Evolutionary conservation across 768 basidiomycete genomes (phyloP), one percentile per base, ranked within the genome.

Genomic region (Russula brevipes): DNA sequence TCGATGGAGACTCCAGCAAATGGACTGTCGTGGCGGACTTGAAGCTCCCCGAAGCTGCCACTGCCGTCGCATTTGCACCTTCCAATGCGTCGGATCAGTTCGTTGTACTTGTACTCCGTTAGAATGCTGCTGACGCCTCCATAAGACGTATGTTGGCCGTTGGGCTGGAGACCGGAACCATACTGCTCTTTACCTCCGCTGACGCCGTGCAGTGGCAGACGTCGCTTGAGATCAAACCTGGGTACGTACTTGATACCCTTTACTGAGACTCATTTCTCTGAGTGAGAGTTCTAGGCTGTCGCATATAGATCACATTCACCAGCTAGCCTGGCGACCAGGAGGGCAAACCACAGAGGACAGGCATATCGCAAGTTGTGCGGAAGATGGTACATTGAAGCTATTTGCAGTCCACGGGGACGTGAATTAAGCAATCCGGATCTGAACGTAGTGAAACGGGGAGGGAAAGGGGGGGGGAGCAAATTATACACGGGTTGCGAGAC

Each of bases 331-430:
- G 91, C 81, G 87, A 42, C 85, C 87, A 36, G 72, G 73, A 14
- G 69, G 65, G 7, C 67, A 72, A 36, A 70, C 58, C 12, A 69
- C 66, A 54, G 66, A 63, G 11, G 62, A 67, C 59, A 76, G 74
- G 60, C 79, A 84, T 63, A 80, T 98, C 57, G 95, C 92, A 39
- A 92, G 86, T 62, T 92, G 92, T 70, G 91, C 91, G 74, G 93
- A 96, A 78, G 95, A 98, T 80, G 86, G 91, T 79, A 89, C 89
- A 79, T 78, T 95, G 75, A 88, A 85, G 74, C 80, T 96, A 77
- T 76, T 62, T 61, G 65, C 65, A 68, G 67, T 68, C 64, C 60
- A 54, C 55, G 51, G 54, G 57, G 41, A 47, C 52, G 55, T 62
- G 59, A 68, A 64, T 64, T 64, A 71, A 69, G 58, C 39, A 55